phyloP scores from a whole-genome alignment of 2,329 filamentous ascomycete genomes.

The Phialophora tarda region DNA sequence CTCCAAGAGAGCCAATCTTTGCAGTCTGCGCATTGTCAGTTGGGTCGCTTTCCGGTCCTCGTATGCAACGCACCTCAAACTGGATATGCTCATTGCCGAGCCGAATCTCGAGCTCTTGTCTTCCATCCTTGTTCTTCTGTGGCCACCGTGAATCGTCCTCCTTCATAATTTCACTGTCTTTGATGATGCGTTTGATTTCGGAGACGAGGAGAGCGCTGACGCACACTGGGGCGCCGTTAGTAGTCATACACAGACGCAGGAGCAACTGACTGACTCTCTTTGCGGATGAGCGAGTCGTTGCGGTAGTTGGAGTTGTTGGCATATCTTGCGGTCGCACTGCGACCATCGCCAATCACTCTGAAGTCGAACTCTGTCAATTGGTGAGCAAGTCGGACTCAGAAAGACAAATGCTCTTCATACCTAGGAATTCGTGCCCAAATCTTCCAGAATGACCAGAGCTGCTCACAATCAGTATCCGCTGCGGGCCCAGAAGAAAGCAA shows the following conservation, averaged over 20 bases:
- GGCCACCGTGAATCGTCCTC: constrained; percentile 99
- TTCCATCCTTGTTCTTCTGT: constrained; percentile 98
- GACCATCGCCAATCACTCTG: constrained; percentile 85
- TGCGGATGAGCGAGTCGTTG: constrained; percentile 96
- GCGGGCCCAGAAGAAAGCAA: constrained; percentile 33
- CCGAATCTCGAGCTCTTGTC: constrained; percentile 94
- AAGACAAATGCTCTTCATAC: constrained; percentile 53
- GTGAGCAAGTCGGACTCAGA: constrained; percentile 28
- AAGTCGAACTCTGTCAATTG: constrained; percentile 84
- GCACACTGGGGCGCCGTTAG: constrained; percentile 71
- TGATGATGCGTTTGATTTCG: constrained; percentile 97
- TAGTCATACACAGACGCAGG: neutral
- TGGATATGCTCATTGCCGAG: constrained; percentile 95
- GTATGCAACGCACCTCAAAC: constrained; percentile 74
- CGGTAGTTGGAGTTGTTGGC: constrained; percentile 99
- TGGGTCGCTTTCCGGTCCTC: neutral
- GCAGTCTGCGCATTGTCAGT: constrained; percentile 70
- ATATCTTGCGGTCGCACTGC: constrained; percentile 92
- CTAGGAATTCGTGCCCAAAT: constrained; percentile 97
- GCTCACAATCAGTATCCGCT: constrained; percentile 49
- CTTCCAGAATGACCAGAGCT: constrained; percentile 97
- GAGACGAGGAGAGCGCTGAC: constrained; percentile 88
- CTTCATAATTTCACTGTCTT: constrained; percentile 96
- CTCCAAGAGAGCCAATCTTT: constrained; percentile 95
- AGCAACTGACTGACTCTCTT: constrained; percentile 79